Percentiles rank a stretch among this genome's conserved stretches.
These are phyloP conservation scores for Tolypocladium album DNA, from an alignment of 2,329 filamentous ascomycete species.

Conservation along the genomic window DNA sequence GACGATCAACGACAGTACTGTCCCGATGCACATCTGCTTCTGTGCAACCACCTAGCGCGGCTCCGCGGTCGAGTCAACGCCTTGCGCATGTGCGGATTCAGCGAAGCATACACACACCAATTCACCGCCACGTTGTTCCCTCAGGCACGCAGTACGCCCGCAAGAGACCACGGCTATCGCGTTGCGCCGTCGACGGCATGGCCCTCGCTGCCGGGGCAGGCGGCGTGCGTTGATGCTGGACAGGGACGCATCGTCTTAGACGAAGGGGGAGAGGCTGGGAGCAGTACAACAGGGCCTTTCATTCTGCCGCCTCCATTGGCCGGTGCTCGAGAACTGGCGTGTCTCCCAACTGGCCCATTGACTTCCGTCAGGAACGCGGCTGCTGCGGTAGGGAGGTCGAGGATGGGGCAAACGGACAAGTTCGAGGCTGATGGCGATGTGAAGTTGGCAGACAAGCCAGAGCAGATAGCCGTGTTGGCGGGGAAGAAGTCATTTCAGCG, in stretches of 20 bases:
- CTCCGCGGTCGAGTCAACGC: slow-evolving; percentile 19
- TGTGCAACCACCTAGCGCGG: slow-evolving; percentile 19
- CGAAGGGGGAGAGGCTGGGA: not conserved
- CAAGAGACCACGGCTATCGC: slow-evolving; percentile 11
- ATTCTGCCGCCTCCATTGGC: slow-evolving; percentile 14
- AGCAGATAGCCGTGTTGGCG: too few relatives aligned
- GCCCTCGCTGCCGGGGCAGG: slow-evolving; percentile 17
- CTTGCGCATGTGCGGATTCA: slow-evolving; percentile 25
- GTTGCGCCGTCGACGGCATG: slow-evolving; percentile 20
- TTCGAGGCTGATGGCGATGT: not conserved
- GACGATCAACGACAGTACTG: slow-evolving; percentile 12
- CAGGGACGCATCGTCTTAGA: slow-evolving; percentile 10
- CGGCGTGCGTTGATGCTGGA: slow-evolving; percentile 14
- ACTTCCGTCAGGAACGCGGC: not conserved
- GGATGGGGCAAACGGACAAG: not conserved
- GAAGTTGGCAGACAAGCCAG: not conserved
- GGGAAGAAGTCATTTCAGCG: not conserved
- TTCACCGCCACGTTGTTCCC: slow-evolving; percentile 18
- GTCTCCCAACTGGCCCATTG: not conserved
- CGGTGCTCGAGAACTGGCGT: slow-evolving; percentile 2
- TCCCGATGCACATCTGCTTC: slow-evolving; percentile 16
- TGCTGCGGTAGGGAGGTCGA: not conserved
- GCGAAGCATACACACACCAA: slow-evolving; percentile 15
- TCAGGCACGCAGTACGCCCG: not conserved
- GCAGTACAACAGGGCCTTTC: slow-evolving; percentile 12